Conservation (phyloP, 1,139 yeast genomes). For the Hansenula lynferdii region DNA sequence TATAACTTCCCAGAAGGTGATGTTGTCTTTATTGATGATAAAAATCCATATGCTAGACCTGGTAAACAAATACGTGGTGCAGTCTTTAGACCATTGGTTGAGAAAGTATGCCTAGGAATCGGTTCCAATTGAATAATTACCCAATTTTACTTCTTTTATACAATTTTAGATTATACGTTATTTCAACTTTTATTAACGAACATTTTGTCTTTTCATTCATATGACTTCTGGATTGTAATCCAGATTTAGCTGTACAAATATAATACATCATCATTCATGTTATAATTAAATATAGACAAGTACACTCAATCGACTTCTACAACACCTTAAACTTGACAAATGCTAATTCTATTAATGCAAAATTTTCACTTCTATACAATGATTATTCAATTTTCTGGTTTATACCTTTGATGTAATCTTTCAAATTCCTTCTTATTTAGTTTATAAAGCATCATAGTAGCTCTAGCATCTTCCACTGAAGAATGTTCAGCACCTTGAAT, state of each 20-base stretch:
- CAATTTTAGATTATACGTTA: no score
- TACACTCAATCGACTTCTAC: no score
- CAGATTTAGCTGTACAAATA: no score
- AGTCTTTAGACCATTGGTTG: constrained; percentile 5
- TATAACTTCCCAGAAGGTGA: constrained; percentile 19
- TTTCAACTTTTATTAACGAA: no score
- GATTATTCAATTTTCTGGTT: not conserved
- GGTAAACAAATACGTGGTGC: constrained; percentile 1
- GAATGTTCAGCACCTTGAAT: constrained; percentile 81
- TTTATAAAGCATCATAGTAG: constrained; percentile 76
- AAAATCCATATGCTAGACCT: not conserved
- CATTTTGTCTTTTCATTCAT: not conserved
- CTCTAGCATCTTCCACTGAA: constrained; percentile 87
- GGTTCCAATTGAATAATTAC: constrained; percentile 7
- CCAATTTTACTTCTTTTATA: no score
- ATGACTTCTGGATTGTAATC: no score
- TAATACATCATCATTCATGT: no score
- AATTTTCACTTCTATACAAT: no score
- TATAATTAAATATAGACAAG: no score
- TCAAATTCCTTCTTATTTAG: constrained; percentile 61
- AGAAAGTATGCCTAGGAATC: constrained; percentile 5
- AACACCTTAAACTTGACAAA: no score
- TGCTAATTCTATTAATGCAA: not conserved
- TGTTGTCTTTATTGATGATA: not conserved
- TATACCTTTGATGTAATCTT: constrained; percentile 20